These are phyloP conservation scores for Tilletiopsis washingtonensis DNA, from an alignment of 1,284 basidiomycete genomes.

Conservation along the genomic window DNA sequence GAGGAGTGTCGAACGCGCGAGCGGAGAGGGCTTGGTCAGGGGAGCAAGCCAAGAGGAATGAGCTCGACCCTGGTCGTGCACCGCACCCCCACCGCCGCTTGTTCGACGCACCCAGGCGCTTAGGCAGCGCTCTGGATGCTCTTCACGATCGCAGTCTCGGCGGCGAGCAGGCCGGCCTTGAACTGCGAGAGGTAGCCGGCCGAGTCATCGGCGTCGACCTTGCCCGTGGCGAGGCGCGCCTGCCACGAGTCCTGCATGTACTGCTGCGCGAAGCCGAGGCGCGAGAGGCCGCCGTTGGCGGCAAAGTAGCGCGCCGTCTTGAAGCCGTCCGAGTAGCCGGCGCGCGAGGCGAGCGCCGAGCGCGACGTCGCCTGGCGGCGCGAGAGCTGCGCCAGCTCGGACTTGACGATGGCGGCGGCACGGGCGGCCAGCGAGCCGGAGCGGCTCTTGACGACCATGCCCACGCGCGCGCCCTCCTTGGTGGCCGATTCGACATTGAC, in stretches of 20 bases:
- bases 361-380: neutral
- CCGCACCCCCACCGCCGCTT: too few species aligned
- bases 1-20: too few species aligned
- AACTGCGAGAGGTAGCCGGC: slow-evolving; percentile 3
- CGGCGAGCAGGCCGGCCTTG: slow-evolving; percentile 1
- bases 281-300: slow-evolving; percentile 52
- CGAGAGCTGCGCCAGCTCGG: neutral
- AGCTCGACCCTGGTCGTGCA: too few species aligned
- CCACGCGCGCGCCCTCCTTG: slow-evolving; percentile 2
- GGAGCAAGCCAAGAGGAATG: too few species aligned
- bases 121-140: neutral
- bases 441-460: slow-evolving; percentile 5
- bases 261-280: slow-evolving; percentile 61
- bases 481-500: too few species aligned
- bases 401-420: slow-evolving; percentile 2
- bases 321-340: slow-evolving; percentile 61
- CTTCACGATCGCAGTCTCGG: slow-evolving; percentile 3
- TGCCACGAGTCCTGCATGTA: slow-evolving; percentile 54
- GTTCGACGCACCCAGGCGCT: too few species aligned
- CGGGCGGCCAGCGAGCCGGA: slow-evolving; percentile 3
- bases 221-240: slow-evolving; percentile 5
- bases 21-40: too few species aligned
- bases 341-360: neutral
- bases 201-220: neutral
- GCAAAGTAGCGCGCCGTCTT: slow-evolving; percentile 60